Conservation (phyloP, 768 basidiomycete species). For the Kwoniella bestiolae region DNA sequence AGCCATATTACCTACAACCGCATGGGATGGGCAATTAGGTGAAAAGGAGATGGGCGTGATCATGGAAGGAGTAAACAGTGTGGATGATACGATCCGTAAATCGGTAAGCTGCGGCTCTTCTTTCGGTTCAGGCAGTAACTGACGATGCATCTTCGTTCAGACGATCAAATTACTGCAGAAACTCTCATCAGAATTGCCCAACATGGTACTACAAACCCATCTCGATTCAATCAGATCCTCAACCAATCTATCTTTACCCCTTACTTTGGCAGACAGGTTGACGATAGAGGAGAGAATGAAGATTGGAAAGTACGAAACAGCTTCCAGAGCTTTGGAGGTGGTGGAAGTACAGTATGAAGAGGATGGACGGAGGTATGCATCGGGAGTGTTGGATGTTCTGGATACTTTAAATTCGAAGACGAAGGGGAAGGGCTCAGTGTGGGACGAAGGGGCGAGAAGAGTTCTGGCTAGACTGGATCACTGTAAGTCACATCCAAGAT, state of each 20-base stretch:
- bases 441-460: slow-evolving; percentile 20
- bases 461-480: not conserved
- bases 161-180: slow-evolving; percentile 24
- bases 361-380: slow-evolving; percentile 5
- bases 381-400: not conserved
- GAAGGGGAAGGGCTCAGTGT: slow-evolving; percentile 1
- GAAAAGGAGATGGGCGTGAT: slow-evolving; percentile 43
- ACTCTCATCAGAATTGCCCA: slow-evolving; percentile 23
- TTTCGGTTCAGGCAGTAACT: too few relatives aligned
- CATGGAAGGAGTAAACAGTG: slow-evolving; percentile 44
- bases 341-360: slow-evolving; percentile 12
- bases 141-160: too few relatives aligned
- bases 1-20: slow-evolving; percentile 12
- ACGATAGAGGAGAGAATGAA: slow-evolving; percentile 14
- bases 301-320: slow-evolving; percentile 19
- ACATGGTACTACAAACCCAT: slow-evolving; percentile 3
- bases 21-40: slow-evolving; percentile 37
- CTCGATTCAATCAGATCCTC: slow-evolving; percentile 18
- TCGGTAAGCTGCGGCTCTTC: slow-evolving; percentile 27
- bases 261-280: not conserved
- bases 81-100: slow-evolving; percentile 38
- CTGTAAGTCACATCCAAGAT: slow-evolving; percentile 12
- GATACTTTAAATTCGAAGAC: slow-evolving; percentile 2
- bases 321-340: slow-evolving; percentile 32
- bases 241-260: slow-evolving; percentile 26